Evolutionary conservation across 257 asterid genomes (phyloP).

Genomic region (Nicotiana knightiana): DNA sequence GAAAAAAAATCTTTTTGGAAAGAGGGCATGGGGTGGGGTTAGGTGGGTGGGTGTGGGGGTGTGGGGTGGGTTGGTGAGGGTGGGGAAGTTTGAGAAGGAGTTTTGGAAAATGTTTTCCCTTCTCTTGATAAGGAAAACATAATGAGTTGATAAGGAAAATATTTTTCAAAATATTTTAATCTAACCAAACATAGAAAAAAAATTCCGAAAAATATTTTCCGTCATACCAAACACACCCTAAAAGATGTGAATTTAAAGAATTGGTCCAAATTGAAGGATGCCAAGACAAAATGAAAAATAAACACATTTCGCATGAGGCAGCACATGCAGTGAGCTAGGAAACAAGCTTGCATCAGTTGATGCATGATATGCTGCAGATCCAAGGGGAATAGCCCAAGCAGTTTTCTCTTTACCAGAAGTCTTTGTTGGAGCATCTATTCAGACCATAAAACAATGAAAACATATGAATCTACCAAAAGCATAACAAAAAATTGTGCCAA

Average conservation of each 20-base stretch:
- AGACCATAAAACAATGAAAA: not conserved
- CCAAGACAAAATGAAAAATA: not conserved
- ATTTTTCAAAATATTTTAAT: too few relatives aligned
- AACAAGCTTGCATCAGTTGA: conserved; percentile 76
- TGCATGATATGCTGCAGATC: conserved; percentile 35
- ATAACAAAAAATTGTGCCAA: not conserved
- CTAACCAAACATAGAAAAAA: too few relatives aligned
- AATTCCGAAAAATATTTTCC: too few relatives aligned
- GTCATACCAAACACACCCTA: too few relatives aligned
- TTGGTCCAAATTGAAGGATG: not conserved
- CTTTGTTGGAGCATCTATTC: conserved; percentile 20
- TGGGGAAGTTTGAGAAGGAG: too few relatives aligned
- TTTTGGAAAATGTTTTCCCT: too few relatives aligned
- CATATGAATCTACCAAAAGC: not conserved
- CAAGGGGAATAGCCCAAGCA: conserved; percentile 54
- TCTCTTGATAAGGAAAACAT: too few relatives aligned
- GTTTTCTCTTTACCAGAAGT: conserved; percentile 33
- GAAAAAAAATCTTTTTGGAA: too few relatives aligned
- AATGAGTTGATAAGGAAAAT: too few relatives aligned
- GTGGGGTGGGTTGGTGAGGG: too few relatives aligned
- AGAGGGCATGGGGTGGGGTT: too few relatives aligned
- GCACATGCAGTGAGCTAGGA: conserved; percentile 76
- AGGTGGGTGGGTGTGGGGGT: too few relatives aligned
- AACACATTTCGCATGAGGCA: conserved; percentile 52
- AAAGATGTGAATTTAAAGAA: not conserved